A percentile compares a stretch with the other conserved stretches of the same genome.
Conservation (phyloP, 345 rosid species). For the Euphorbia pulcherrima region DNA sequence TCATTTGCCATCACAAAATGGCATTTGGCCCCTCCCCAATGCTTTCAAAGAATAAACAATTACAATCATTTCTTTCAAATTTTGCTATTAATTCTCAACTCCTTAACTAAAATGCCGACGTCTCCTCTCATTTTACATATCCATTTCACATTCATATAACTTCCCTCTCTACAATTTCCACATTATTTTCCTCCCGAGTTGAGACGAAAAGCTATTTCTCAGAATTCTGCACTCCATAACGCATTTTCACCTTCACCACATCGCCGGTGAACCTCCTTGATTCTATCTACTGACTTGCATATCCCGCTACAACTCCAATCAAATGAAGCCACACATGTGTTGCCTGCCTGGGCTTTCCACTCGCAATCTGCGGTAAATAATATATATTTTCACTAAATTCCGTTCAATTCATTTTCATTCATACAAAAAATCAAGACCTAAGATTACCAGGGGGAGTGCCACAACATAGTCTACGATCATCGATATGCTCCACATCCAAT, state of each 20-base stretch:
- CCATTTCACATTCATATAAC: background rate
- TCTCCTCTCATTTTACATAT: conserved; percentile 18
- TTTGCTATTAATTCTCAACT: conserved; percentile 15
- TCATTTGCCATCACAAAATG: conserved; percentile 12
- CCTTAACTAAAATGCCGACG: conserved; percentile 22
- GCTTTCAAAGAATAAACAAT: conserved; percentile 34
- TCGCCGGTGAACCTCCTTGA: conserved; percentile 78
- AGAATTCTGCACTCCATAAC: conserved; percentile 64
- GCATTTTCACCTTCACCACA: conserved; percentile 87
- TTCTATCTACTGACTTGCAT: conserved; percentile 79
- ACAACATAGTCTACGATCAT: conserved; percentile 94
- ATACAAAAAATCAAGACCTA: background rate
- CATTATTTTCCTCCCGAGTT: conserved; percentile 32
- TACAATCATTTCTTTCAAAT: conserved; percentile 1
- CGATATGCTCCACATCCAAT: conserved; percentile 88
- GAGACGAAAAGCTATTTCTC: conserved; percentile 28
- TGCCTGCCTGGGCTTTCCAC: conserved; percentile 97
- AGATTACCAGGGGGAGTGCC: conserved; percentile 89
- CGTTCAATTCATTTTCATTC: too few relatives aligned
- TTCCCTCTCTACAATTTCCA: conserved; percentile 16
- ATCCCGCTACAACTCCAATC: conserved; percentile 92
- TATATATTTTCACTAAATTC: background rate
- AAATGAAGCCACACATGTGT: conserved; percentile 79
- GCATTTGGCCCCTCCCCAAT: conserved; percentile 20
- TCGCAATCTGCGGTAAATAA: conserved; percentile 60